phyloP scores from a whole-genome alignment of 768 basidiomycete genomes.

The Lyophyllum decastes region DNA sequence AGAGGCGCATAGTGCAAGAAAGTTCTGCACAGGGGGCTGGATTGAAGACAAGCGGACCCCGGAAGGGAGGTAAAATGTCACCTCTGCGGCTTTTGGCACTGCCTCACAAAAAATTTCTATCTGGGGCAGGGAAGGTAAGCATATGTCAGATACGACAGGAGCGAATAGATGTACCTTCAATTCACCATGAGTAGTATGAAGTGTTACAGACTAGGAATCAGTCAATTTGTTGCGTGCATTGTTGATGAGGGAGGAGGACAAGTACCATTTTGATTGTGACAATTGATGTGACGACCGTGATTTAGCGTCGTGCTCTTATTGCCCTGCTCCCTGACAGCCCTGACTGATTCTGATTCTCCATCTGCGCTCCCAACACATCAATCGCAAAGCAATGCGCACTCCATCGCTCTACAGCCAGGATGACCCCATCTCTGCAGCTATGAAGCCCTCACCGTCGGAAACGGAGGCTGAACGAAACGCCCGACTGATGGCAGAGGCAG shows the following conservation, averaged over 20 bases:
- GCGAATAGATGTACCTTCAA: slow-evolving; percentile 69
- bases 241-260: slow-evolving; percentile 13
- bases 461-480: slow-evolving; percentile 61
- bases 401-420: slow-evolving; percentile 75
- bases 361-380: slow-evolving; percentile 22
- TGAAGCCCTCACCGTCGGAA: slow-evolving; percentile 67
- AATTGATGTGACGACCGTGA: slow-evolving; percentile 23
- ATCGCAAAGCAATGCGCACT: slow-evolving; percentile 52
- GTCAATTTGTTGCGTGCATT: slow-evolving; percentile 10
- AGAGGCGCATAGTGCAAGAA: slow-evolving; percentile 90
- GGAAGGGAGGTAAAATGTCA: slow-evolving; percentile 27
- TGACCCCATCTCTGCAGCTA: slow-evolving; percentile 70
- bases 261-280: slow-evolving; percentile 23
- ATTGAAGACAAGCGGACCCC: slow-evolving; percentile 4
- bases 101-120: slow-evolving; percentile 98
- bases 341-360: slow-evolving; percentile 20
- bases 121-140: slow-evolving; percentile 38
- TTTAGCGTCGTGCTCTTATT: slow-evolving; percentile 8
- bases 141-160: not conserved
- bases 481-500: slow-evolving; percentile 67
- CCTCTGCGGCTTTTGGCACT: slow-evolving; percentile 93
- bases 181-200: slow-evolving; percentile 93
- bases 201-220: slow-evolving; percentile 77
- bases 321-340: slow-evolving; percentile 5
- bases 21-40: slow-evolving; percentile 63